Base-by-base conservation (phyloP, 768 basidiomycete genomes). In the Russula sp. region DNA sequence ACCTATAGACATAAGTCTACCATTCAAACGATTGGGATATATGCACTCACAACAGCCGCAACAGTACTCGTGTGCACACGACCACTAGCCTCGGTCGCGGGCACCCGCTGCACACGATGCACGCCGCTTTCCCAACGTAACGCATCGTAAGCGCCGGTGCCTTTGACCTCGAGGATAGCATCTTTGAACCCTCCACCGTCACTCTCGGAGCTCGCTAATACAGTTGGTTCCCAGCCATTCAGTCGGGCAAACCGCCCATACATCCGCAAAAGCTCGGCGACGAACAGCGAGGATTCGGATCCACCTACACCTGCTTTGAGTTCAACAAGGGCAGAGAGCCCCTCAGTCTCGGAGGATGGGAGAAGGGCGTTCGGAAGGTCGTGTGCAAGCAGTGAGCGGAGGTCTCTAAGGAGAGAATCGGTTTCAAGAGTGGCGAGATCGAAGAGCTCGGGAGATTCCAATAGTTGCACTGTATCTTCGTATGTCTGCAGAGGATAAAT, bases 291-390 rank as follows among this genome's bases (percentile, higher is more conserved):
- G 2, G 94, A 81, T 72, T 99, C 96, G 0, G 86, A 85, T 0
- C 96, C 96, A 0, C 96, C 96, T 0, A 94, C 92, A 16, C 94
- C 96, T 0, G 93, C 84, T 69, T 96, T 96, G 51, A 98, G 76
- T 68, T 98, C 96, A 64, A 99, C 75, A 53, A 98, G 77, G 3
- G 91, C 92, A 10, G 88, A 87, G 16, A 91, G 76, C 3, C 80
- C 72, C 0, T 76, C 75, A 1, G 91, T 92, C 3, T 79, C 66
- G 0, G 90, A 90, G 0, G 83, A 75, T 0, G 91, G 93, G 2
- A 90, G 78, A 59, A 96, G 83, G 3, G 93, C 79, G 0, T 79
- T 66, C 0, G 93, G 90, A 67, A 95, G 85, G 0, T 78, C 82
- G 1, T 67, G 64, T 7, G 73, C 66, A 50, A 74, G 68, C 56